A percentile compares a stretch with the other conserved stretches of the same genome.
Conservation (phyloP, 2,329 filamentous ascomycete genomes). For the Pestalotiopsis fici region DNA sequence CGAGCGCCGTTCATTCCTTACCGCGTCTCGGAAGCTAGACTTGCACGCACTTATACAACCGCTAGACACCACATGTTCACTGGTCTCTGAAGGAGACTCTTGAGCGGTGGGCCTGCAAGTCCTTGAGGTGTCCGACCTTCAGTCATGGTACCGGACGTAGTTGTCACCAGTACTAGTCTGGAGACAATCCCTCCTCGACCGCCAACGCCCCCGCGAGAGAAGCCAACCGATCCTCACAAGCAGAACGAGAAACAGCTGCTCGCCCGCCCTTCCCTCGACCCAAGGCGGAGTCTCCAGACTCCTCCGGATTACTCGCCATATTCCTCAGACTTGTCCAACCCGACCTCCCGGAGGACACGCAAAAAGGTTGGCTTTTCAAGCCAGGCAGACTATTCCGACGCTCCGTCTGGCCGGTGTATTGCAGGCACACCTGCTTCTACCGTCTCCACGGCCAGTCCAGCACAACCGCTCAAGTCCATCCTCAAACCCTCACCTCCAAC, state of each 20-base stretch:
- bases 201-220: conserved; percentile 68
- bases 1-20: neutral
- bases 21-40: neutral
- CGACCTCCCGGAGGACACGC: conserved; percentile 43
- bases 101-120: conserved; percentile 25
- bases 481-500: conserved; percentile 66
- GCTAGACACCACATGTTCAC: conserved; percentile 1
- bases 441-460: conserved; percentile 36
- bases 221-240: conserved; percentile 30
- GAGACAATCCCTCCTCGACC: conserved; percentile 59
- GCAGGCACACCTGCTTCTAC: conserved; percentile 42
- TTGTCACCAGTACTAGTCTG: conserved; percentile 38
- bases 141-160: conserved; percentile 41
- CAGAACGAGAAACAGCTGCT: conserved; percentile 31
- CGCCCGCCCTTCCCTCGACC: conserved; percentile 38
- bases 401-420: conserved; percentile 40
- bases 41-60: neutral
- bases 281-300: conserved; percentile 46
- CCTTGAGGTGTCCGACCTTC: conserved; percentile 20
- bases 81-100: neutral
- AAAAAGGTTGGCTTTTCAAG: conserved; percentile 62
- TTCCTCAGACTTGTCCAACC: conserved; percentile 41
- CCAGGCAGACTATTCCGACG: conserved; percentile 57
- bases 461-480: conserved; percentile 65
- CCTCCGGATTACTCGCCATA: conserved; percentile 52